phyloP scores from a whole-genome alignment of 2,329 filamentous ascomycete species.

The Ceratocystis albifundus region DNA sequence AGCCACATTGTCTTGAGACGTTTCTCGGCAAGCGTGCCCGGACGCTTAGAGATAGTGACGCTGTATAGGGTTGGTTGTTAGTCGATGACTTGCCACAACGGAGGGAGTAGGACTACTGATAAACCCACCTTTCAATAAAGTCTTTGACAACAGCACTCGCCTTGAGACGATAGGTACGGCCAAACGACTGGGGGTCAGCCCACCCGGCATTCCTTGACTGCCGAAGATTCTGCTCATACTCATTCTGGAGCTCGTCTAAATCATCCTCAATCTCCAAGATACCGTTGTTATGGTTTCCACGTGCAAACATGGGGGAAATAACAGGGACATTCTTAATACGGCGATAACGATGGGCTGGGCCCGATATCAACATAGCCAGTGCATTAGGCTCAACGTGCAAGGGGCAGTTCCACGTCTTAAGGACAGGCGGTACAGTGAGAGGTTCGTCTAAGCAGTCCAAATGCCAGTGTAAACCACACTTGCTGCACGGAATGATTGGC shows the following conservation, averaged over 20 bases:
- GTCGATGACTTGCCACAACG: background rate
- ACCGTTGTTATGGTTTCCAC: constrained; percentile 60
- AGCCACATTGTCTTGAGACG: constrained; percentile 8
- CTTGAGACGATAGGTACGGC: constrained; percentile 52
- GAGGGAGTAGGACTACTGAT: background rate
- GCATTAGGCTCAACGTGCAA: constrained; percentile 72
- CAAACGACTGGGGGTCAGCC: constrained; percentile 48
- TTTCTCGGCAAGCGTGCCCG: constrained; percentile 14
- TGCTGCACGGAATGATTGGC: constrained; percentile 76
- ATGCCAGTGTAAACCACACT: constrained; percentile 76
- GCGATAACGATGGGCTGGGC: constrained; percentile 50
- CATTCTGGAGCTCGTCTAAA: constrained; percentile 34
- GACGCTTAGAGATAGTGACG: constrained; percentile 9
- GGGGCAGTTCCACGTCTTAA: constrained; percentile 78
- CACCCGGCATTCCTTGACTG: constrained; percentile 37
- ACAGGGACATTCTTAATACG: constrained; percentile 45
- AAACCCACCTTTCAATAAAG: constrained; percentile 46
- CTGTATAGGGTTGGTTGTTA: background rate
- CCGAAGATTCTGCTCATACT: constrained; percentile 15
- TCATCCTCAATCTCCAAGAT: constrained; percentile 59
- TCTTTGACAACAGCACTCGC: constrained; percentile 56
- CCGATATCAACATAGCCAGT: constrained; percentile 45
- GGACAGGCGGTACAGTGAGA: constrained; percentile 62
- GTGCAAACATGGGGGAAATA: constrained; percentile 43
- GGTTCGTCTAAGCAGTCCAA: constrained; percentile 84